Evolutionary conservation across 352 stramenopile genomes (phyloP), one percentile per base, ranked within the genome.

Genomic region (Pilasporangium apinafurcum): DNA sequence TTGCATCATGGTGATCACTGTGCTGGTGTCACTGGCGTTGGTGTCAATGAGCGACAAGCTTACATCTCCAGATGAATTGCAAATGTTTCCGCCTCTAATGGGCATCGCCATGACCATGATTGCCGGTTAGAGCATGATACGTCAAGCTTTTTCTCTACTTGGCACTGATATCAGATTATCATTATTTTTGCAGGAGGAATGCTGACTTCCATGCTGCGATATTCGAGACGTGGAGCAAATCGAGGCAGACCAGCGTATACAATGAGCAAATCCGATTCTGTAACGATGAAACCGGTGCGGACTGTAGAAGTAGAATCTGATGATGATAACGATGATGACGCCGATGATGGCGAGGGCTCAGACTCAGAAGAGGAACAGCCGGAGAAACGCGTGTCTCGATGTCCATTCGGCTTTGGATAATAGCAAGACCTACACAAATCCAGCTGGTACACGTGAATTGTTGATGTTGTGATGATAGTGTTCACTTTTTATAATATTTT

Each of bases 61-160:
- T 5, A 37, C 53, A 20, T 85, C 69, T 16, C 56, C 76, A 25
- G 61, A 66, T 8, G 63, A 88, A 21, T 52, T 86, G 42, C 65
- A 73, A 28, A 68, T 88, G 59, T 85, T 90, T 44, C 65, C 60
- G 35, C 65, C 78, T 46, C 65, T 83, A 30, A 71, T 88, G 55
- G 59, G 83, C 37, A 63, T 80, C 10, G 70, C 65, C 24, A 69
- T 73, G 46, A 60, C 68, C 34, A 56, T 90, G 20, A 64, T 87
- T 38, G 61, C 63, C 36, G 65, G 70, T 70, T 39, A 46, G 49
- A 36, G 8, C 14, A 37, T 7, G 16, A 4, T 16, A 10, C 42
- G 42, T 48, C 37, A 5, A 4, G 10, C 8, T 10, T 20, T 38
- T 14, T 38, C 33, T 5, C 14, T 20, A 10, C 35, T 22, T 39